Evolutionary conservation across 371 early-diverging fungal species (phyloP).

Genomic region (Mucor ambiguus): DNA sequence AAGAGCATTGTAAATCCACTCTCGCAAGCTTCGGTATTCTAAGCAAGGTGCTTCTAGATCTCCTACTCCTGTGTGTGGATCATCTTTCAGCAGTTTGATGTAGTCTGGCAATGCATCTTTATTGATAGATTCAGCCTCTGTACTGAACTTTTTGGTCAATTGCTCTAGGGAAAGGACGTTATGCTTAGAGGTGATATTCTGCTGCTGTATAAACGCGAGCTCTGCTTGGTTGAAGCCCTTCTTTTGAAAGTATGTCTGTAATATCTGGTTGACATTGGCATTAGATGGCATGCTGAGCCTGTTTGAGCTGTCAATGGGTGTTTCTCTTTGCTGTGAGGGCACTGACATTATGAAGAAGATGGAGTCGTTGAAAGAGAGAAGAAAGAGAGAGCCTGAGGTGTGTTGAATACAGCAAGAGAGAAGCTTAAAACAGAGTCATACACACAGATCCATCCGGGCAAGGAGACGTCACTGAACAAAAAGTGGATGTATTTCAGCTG

Average conservation of each 20-base stretch:
- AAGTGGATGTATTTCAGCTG: background rate
- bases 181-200: slow-evolving; percentile 18
- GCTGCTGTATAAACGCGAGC: slow-evolving; percentile 35
- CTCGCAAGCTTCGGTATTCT: slow-evolving; percentile 79
- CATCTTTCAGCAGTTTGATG: slow-evolving; percentile 58
- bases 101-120: slow-evolving; percentile 56
- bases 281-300: slow-evolving; percentile 26
- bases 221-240: slow-evolving; percentile 42
- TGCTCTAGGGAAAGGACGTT: slow-evolving; percentile 37
- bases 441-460: background rate
- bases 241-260: slow-evolving; percentile 42
- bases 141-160: slow-evolving; percentile 26
- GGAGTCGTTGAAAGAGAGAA: slow-evolving; percentile 1
- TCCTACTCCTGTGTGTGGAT: slow-evolving; percentile 65
- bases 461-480: background rate
- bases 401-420: background rate
- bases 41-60: slow-evolving; percentile 76
- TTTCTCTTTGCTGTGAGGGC: slow-evolving; percentile 21
- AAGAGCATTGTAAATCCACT: slow-evolving; percentile 96
- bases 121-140: background rate
- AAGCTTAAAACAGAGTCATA: background rate
- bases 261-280: slow-evolving; percentile 38
- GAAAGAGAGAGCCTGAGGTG: slow-evolving; percentile 1
- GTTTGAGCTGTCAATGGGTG: slow-evolving; percentile 8
- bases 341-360: slow-evolving; percentile 9